Evolutionary conservation across 352 stramenopile species (phyloP), one percentile per base, ranked within the genome.

Genomic region (Globisporangium cystogenes): DNA sequence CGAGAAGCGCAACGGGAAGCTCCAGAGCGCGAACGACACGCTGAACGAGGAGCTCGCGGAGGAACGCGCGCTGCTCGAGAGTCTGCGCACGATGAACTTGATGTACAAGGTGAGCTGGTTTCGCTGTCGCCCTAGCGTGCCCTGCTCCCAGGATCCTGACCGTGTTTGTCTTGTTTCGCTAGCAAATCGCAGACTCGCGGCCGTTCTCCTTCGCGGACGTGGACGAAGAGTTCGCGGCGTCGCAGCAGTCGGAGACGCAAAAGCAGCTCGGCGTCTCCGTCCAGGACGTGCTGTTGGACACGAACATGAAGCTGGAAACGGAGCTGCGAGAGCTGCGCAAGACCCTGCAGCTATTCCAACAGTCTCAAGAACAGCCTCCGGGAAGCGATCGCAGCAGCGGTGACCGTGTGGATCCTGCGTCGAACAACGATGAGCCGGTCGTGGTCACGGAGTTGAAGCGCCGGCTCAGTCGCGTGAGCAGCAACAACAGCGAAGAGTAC

Each of bases 1-100:
- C 20, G 82, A 92, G 55, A 86, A 78, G 50, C 70, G 73, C 18
- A 67, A 72, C 35, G 49, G 64, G 53, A 81, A 83, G 51, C 47
- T 90, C 26, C 75, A 84, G 55, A 62, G 64, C 16, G 54, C 60
- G 0, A 87, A 86, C 48, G 72, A 87, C 20, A 56, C 69, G 33
- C 62, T 92, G 7, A 56, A 65, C 31, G 72, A 86, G 60, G 82
- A 92, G 54, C 67, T 79, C 10, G 78, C 65, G 27, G 82, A 92
- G 50, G 73, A 84, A 29, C 73, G 74, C 27, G 72, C 70, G 21
- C 55, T 92, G 15, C 68, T 83, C 39, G 76, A 88, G 37, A 92
- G 82, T 59, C 58, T 87, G 3, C 72, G 70, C 12, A 74, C 74
- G 3, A 84, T 86, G 65, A 82, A 81, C 41, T 48, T 81, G 1